A percentile compares a stretch with the other conserved stretches of the same genome.
Evolutionary conservation across 1,284 basidiomycete species (phyloP).

Genomic region (Cryptococcus wingfieldii): DNA sequence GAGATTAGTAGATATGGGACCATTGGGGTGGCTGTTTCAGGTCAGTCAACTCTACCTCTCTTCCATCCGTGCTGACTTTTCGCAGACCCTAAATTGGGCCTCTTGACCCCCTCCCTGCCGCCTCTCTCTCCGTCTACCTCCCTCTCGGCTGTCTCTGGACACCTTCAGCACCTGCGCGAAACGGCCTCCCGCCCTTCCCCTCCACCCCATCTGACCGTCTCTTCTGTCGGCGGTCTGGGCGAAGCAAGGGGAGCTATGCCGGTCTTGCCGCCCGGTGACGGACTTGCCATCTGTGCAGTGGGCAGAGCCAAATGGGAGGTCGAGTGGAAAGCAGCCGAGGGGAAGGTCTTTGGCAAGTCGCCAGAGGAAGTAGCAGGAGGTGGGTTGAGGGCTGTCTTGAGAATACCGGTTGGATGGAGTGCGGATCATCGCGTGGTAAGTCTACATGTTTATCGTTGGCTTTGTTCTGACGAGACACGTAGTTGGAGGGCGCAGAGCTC

Average conservation of each 20-base stretch:
- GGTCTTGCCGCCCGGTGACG: constrained; percentile 79
- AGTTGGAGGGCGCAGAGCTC: constrained; percentile 77
- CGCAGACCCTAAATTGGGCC: constrained; percentile 66
- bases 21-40: constrained; percentile 43
- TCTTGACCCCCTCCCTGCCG: constrained; percentile 81
- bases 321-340: constrained; percentile 26
- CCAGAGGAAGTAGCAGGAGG: constrained; percentile 53
- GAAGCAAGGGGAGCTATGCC: constrained; percentile 67
- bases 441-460: not conserved
- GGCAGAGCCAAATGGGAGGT: constrained; percentile 70
- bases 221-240: constrained; percentile 78
- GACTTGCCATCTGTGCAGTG: constrained; percentile 84
- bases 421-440: constrained; percentile 82
- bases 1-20: constrained; percentile 35
- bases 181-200: constrained; percentile 61
- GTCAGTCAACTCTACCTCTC: constrained; percentile 12
- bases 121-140: constrained; percentile 57
- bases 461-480: constrained; percentile 1
- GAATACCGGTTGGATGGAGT: constrained; percentile 75
- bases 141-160: constrained; percentile 62
- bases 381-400: constrained; percentile 55
- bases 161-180: constrained; percentile 56
- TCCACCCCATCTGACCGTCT: constrained; percentile 71
- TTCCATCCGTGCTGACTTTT: not conserved
- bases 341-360: constrained; percentile 57